Percentiles rank a stretch among this genome's conserved stretches.
phyloP scores from a whole-genome alignment of 2,329 filamentous ascomycete species.

The Pseudocercospora crystallina region DNA sequence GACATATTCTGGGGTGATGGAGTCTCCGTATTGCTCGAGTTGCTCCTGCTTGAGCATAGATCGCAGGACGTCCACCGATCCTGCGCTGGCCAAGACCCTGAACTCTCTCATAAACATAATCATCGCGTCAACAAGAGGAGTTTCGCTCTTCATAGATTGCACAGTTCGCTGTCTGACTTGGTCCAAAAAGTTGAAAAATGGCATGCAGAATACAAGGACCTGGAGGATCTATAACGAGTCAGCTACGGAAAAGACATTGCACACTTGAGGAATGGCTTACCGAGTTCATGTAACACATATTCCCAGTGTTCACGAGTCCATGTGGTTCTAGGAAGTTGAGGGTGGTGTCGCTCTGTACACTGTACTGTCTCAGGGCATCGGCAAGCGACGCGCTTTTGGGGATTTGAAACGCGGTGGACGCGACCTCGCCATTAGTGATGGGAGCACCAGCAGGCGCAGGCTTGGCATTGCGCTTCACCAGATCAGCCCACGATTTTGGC shows the following conservation, averaged over 20 bases:
- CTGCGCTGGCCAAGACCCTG: slow-evolving; percentile 76
- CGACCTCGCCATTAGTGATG: slow-evolving; percentile 26
- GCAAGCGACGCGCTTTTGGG: slow-evolving; percentile 57
- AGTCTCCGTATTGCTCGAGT: slow-evolving; percentile 84
- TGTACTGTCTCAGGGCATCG: slow-evolving; percentile 74
- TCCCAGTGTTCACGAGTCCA: slow-evolving; percentile 92
- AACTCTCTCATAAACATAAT: slow-evolving; percentile 97
- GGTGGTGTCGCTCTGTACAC: slow-evolving; percentile 63
- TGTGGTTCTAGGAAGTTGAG: slow-evolving; percentile 86
- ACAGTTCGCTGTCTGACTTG: slow-evolving; percentile 78
- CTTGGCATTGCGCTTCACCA: slow-evolving; percentile 57
- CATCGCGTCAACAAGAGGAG: slow-evolving; percentile 90
- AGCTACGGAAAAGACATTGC: not conserved
- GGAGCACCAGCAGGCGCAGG: slow-evolving; percentile 34
- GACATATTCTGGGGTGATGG: slow-evolving; percentile 90
- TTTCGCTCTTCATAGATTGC: slow-evolving; percentile 93
- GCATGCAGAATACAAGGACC: slow-evolving; percentile 88
- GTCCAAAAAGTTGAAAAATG: slow-evolving; percentile 92
- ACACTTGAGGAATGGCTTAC: slow-evolving; percentile 57
- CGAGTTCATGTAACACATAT: slow-evolving; percentile 99
- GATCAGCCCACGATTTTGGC: slow-evolving; percentile 65
- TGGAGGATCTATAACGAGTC: slow-evolving; percentile 70
- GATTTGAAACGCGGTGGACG: slow-evolving; percentile 40
- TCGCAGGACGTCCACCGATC: slow-evolving; percentile 70
- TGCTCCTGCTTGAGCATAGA: slow-evolving; percentile 76